Conservation (phyloP, 176 grass and related monocot genomes). For the Ensete ventricosum region DNA sequence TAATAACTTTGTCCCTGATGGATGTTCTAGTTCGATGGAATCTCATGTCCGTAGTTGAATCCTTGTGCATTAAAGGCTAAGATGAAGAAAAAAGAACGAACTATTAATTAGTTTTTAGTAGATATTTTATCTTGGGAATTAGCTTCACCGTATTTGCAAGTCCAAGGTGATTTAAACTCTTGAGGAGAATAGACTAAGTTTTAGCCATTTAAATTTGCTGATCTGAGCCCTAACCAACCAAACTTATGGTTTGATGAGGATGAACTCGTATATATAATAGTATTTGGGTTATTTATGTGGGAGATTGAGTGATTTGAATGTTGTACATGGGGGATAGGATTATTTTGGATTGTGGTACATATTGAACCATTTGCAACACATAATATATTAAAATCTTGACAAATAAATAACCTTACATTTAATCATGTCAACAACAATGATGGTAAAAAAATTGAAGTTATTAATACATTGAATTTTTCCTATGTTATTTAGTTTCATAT, state of each 20-base stretch:
- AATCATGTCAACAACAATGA: too few species aligned
- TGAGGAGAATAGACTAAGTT: background rate
- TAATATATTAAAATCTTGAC: too few species aligned
- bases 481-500: too few species aligned
- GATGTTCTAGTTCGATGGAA: background rate
- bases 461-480: too few species aligned
- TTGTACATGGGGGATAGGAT: too few species aligned
- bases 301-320: background rate
- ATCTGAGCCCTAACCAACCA: background rate
- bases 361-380: too few species aligned
- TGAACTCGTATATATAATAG: background rate
- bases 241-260: background rate
- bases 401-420: too few species aligned
- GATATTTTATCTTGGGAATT: background rate
- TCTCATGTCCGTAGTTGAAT: background rate
- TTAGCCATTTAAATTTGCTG: background rate
- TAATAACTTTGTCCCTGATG: background rate
- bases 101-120: background rate
- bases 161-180: too few species aligned
- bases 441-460: too few species aligned
- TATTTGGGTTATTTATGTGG: background rate
- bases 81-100: background rate
- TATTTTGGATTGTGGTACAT: too few species aligned
- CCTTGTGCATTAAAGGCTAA: background rate
- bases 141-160: background rate